Base-by-base conservation (phyloP, 768 basidiomycete genomes). In the Boletus tylopilopsis region DNA sequence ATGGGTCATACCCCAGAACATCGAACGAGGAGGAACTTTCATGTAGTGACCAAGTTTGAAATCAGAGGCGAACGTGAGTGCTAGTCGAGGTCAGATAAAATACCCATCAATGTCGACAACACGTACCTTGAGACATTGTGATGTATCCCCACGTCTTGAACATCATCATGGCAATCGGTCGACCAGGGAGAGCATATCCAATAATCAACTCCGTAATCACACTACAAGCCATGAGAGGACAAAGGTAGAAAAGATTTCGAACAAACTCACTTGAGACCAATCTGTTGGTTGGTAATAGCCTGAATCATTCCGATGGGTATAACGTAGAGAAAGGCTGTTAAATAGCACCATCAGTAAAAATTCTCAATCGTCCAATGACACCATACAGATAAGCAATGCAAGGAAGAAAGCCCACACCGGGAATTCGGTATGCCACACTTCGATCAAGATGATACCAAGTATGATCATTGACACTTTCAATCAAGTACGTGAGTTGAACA, bases 21-120 rank as follows among this genome's bases (percentile, higher is more conserved):
- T 84, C 0, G 80, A 72, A 18, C 83, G 73, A 36, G 81, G 82
- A 12, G 84, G 80, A 33, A 87, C 71, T 72, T 83, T 79, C 77
- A 84, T 84, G 71, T 75, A 86, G 69, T 88, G 85, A 45, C 87
- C 87, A 30, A 89, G 74, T 67, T 89, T 90, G 66, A 88, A 83
- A 63, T 88, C 87, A 40, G 76, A 72, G 4, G 83, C 74, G 63
- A 87, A 87, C 49, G 75, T 70, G 64, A 87, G 76, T 2, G 83
- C 85, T 51, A 41, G 10, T 16, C 11, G 9, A 40, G 3, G 29
- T 60, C 11, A 49, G 46, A 43, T 24, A 45, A 29, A 5, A 18
- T 8, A 9, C 25, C 2, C 5, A 7, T 0, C 5, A 5, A 21
- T 10, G 1, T 30, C 30, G 22, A 37, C 4, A 12, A 18, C 29